phyloP scores from a whole-genome alignment of 345 rosid genomes.

The Cardamine resedifolia region DNA sequence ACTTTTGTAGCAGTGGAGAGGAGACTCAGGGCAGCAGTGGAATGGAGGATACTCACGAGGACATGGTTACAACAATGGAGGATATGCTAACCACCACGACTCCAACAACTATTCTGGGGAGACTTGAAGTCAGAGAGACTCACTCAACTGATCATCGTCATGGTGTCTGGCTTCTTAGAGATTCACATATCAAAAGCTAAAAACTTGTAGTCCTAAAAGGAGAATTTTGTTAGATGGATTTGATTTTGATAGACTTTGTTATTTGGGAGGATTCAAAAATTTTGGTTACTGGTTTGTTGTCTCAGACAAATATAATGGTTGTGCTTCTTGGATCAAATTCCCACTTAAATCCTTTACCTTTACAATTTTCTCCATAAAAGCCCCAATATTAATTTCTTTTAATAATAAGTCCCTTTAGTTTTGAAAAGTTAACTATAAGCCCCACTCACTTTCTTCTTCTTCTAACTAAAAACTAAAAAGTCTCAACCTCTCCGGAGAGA shows the following conservation, averaged over 20 bases:
- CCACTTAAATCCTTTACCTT: neutral
- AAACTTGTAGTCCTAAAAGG: slow-evolving; percentile 26
- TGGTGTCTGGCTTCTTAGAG: slow-evolving; percentile 1
- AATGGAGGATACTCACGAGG: slow-evolving; percentile 69
- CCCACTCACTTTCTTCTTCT: slow-evolving; percentile 3
- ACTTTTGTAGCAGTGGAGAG: slow-evolving; percentile 65
- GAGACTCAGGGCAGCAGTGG: slow-evolving; percentile 67
- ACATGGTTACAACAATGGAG: slow-evolving; percentile 64
- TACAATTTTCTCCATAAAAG: neutral
- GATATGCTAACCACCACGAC: slow-evolving; percentile 47
- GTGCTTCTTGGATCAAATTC: slow-evolving; percentile 22
- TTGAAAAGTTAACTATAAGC: neutral
- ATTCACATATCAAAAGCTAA: slow-evolving; percentile 14
- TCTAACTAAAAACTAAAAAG: too few relatives aligned
- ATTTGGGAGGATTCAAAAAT: slow-evolving; percentile 13
- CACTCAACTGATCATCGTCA: slow-evolving; percentile 1
- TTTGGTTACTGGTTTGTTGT: slow-evolving; percentile 31
- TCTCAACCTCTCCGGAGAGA: neutral
- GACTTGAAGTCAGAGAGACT: slow-evolving; percentile 16
- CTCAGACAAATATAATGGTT: slow-evolving; percentile 21
- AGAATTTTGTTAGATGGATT: slow-evolving; percentile 37
- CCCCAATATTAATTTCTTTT: neutral
- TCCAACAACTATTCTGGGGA: slow-evolving; percentile 30
- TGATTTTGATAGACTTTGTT: slow-evolving; percentile 34
- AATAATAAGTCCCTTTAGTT: neutral